Base-by-base conservation (phyloP, 768 basidiomycete genomes). In the Podaxis carcinomalis region DNA sequence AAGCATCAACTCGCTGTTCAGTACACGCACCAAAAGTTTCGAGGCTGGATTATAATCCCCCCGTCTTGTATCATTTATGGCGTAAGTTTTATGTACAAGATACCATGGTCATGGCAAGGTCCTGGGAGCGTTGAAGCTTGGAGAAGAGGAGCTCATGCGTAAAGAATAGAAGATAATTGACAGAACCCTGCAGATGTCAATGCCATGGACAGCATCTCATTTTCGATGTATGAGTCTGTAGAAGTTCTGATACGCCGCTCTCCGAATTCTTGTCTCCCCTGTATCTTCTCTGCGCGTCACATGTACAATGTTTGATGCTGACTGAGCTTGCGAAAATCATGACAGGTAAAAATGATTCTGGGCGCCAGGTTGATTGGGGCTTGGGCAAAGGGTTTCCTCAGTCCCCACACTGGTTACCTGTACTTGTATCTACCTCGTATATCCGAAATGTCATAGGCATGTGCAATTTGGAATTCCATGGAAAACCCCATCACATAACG, bases 241-340 rank as follows among this genome's bases (percentile, higher is more conserved):
- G 56, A 57, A 57, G 56, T 57, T 57, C 56, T 57, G 56, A 57
- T 57, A 57, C 56, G 56, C 46, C 56, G 56, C 56, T 57, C 28
- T 54, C 52, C 52, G 52, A 54, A 54, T 54, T 54, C 52, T 37
- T 23, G 56, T 57, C 44, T 57, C 28, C 28, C n/a, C 32, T 36
- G 46, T 23, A 19, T 57, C 44, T 57, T 57, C 56, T 49, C 21
- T 28, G 23, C 46, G 46, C 6, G 28, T 58, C 57, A 58, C 57
- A 58, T 50, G 57, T 19, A 51, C 36, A 10, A 39, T 50, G 9
- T 58, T 39, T 58, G 57, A 49, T 58, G 57, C 47, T 58, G 57
- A 58, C 57, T 50, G 39, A 14, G 57, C 57, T 39, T 58, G 57
- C 57, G 57, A 58, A 57, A 58, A 49, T 58, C 47, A 51, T 25